Percentiles rank a stretch among this genome's conserved stretches.
Conservation (phyloP, 306 rosid genomes). For the Cucumis cinereus region DNA sequence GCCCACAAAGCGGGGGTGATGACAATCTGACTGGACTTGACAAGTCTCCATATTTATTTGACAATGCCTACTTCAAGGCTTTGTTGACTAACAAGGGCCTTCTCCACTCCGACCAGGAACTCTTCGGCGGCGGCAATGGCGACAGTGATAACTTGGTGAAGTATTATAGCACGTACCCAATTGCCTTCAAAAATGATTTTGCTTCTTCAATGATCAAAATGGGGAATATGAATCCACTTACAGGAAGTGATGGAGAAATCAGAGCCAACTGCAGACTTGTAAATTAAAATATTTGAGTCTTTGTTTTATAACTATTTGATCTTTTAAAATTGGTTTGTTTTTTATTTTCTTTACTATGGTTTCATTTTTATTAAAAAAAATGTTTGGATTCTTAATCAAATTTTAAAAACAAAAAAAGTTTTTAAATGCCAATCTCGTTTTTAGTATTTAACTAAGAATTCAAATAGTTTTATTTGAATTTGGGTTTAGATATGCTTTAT, state of each 20-base stretch:
- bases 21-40: slow-evolving; percentile 8
- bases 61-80: slow-evolving; percentile 17
- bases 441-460: neutral
- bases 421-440: too few relatives aligned
- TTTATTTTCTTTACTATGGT: too few relatives aligned
- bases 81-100: slow-evolving; percentile 16
- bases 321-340: too few relatives aligned
- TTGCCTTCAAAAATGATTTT: slow-evolving; percentile 7
- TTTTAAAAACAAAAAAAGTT: too few relatives aligned
- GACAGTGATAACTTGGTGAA: slow-evolving; percentile 15
- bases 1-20: slow-evolving; percentile 20
- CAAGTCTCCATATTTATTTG: neutral
- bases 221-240: slow-evolving; percentile 29
- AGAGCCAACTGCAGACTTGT: slow-evolving; percentile 17
- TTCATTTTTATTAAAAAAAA: too few relatives aligned
- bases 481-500: neutral
- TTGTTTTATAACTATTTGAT: too few relatives aligned
- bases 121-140: slow-evolving; percentile 16
- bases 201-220: slow-evolving; percentile 24
- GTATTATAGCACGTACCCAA: neutral
- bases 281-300: neutral
- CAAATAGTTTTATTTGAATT: too few relatives aligned
- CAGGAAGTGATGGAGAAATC: slow-evolving; percentile 18
- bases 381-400: too few relatives aligned
- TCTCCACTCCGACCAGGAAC: slow-evolving; percentile 29